Base-by-base conservation (phyloP, 768 basidiomycete genomes). In the Tulasnella sp. region DNA sequence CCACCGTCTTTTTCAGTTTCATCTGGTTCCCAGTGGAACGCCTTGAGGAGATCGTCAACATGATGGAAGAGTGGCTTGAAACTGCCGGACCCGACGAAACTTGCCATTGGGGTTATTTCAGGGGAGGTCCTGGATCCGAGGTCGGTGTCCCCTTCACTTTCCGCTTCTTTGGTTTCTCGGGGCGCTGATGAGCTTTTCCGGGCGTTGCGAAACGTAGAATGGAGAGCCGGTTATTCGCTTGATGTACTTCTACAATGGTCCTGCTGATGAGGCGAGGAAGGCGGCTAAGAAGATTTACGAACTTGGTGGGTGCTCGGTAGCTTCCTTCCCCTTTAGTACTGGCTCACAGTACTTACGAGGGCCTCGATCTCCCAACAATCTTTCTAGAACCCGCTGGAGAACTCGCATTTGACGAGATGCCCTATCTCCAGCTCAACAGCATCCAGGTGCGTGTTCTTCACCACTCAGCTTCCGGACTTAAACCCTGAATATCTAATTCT, bases 211-310 rank as follows among this genome's bases (percentile, higher is more conserved):
- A 40, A 67, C 26, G 32, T 32, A 67, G 61, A 67, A 67, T 15
- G 61, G 61, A 35, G 61, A 72, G n/a, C 71, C 71, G 11, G 37
- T 72, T 29, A 40, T 72, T 26, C 29, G 37, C 5, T 23, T 72
- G 9, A 40, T 40, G 44, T 72, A 72, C 67, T 39, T 77, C 35
- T 70, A 72, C 71, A 72, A 72, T 16, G 71, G 71, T 72, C 39
- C 39, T 5, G 44, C 26, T 20, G 39, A 72, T 9, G 71, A 72
- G 15, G 71, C 39, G 0, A 72, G 44, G 39, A 72, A 46, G 0
- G 37, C 37, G 15, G 71, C 71, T 20, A 40, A 40, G 39, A 72
- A 40, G 20, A 23, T 72, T 40, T 72, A 72, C 39, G 44, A 72
- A 39, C 71, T 72, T 18, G 71, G 71, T 72, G 37, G 11, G 71